These are phyloP conservation scores for Phlyctochytrium arcticum DNA, from an alignment of 192 early-diverging fungal genomes.

Conservation along the genomic window DNA sequence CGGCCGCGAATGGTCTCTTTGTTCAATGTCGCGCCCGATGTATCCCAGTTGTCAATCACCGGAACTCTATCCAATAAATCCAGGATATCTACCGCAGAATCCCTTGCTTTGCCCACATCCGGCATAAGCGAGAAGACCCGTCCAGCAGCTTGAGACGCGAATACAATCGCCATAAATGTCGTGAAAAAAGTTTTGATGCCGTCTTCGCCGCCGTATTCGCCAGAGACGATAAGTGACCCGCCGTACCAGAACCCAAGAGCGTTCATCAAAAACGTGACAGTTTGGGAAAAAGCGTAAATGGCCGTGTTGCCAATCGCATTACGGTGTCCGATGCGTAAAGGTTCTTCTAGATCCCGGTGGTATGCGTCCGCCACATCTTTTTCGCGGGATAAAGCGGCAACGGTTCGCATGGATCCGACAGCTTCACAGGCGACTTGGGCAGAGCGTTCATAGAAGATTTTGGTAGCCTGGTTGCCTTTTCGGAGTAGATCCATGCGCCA, in stretches of 20 bases:
- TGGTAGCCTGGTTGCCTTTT: constrained; percentile 45
- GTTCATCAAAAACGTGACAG: constrained; percentile 73
- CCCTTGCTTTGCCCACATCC: constrained; percentile 45
- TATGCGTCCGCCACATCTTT: constrained; percentile 65
- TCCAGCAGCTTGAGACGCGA: constrained; percentile 42
- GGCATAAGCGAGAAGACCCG: constrained; percentile 42
- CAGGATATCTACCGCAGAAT: constrained; percentile 39
- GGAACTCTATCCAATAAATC: constrained; percentile 37
- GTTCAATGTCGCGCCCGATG: constrained; percentile 30
- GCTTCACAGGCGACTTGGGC: constrained; percentile 84
- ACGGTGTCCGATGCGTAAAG: constrained; percentile 60
- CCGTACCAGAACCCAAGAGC: constrained; percentile 47
- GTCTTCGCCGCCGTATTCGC: constrained; percentile 35
- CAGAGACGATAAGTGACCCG: constrained; percentile 21
- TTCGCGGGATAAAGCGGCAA: constrained; percentile 74
- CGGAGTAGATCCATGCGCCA: constrained; percentile 26
- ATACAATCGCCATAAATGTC: constrained; percentile 44
- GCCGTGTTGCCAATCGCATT: constrained; percentile 61
- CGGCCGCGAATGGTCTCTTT: constrained; percentile 24
- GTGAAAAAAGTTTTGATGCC: constrained; percentile 46
- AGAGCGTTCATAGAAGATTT: constrained; percentile 70
- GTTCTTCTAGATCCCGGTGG: constrained; percentile 54
- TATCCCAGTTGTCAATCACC: constrained; percentile 50
- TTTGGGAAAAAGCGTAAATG: constrained; percentile 75
- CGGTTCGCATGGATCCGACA: constrained; percentile 80